phyloP scores from a whole-genome alignment of 2,329 filamentous ascomycete species.

The Cryphonectria japonica region DNA sequence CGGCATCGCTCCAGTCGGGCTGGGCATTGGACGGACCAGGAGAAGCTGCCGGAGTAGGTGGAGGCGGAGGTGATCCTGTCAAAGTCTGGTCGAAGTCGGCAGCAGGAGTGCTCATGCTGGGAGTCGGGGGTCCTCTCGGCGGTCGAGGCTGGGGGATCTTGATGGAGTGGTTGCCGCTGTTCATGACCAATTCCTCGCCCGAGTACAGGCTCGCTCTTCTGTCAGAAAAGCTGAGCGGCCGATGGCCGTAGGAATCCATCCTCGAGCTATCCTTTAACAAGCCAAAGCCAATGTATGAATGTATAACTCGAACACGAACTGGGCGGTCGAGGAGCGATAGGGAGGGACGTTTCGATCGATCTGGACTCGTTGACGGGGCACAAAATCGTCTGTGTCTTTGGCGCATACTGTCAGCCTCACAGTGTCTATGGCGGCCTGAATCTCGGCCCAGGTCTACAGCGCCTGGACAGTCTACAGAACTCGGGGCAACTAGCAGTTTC shows the following conservation, averaged over 20 bases:
- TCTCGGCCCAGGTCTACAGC: constrained; percentile 6
- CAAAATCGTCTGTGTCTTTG: not conserved
- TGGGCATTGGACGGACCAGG: constrained; percentile 64
- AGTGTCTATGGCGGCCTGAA: constrained; percentile 10
- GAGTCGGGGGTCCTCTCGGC: constrained; percentile 65
- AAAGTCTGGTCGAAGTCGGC: constrained; percentile 65
- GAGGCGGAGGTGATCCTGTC: constrained; percentile 65
- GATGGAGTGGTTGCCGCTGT: constrained; percentile 49
- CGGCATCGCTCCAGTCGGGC: constrained; percentile 75
- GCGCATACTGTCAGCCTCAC: constrained; percentile 14
- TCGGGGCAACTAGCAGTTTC: constrained; percentile 1
- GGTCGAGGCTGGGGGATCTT: constrained; percentile 56
- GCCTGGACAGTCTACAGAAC: constrained; percentile 4
- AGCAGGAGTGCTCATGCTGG: constrained; percentile 68
- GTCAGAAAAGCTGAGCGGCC: constrained; percentile 64
- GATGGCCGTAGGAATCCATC: constrained; percentile 49
- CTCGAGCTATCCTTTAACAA: constrained; percentile 15
- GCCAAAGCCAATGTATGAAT: constrained; percentile 6
- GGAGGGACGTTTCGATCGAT: not conserved
- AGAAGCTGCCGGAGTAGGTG: constrained; percentile 67
- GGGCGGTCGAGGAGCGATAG: constrained; percentile 14
- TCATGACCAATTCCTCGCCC: constrained; percentile 60
- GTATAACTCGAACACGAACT: constrained; percentile 11
- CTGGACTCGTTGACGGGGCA: constrained; percentile 10
- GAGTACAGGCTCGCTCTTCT: constrained; percentile 61